phyloP scores from a whole-genome alignment of 805 yeast species.

The Jamesozyma piceae region DNA sequence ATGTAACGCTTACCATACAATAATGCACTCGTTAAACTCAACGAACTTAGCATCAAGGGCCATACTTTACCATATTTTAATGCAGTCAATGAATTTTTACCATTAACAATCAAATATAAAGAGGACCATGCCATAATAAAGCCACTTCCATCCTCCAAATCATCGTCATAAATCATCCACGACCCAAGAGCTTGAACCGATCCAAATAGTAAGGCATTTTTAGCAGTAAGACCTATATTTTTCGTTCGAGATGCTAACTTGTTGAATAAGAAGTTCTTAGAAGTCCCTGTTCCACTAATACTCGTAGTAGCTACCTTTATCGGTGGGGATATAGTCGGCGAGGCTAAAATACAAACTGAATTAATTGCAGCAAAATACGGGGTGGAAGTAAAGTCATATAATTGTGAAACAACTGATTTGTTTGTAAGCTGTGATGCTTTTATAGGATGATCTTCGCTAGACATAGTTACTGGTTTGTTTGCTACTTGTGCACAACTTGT shows the following conservation, averaged over 20 bases:
- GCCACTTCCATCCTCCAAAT: constrained; percentile 70
- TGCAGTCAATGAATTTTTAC: constrained; percentile 44
- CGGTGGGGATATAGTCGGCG: constrained; percentile 32
- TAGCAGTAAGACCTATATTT: constrained; percentile 29
- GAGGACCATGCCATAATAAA: constrained; percentile 75
- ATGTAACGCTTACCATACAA: constrained; percentile 66
- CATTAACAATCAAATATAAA: constrained; percentile 63
- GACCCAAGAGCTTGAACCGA: constrained; percentile 57
- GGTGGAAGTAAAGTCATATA: constrained; percentile 32
- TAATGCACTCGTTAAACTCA: constrained; percentile 53
- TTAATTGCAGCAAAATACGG: constrained; percentile 42
- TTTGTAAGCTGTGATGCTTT: neutral
- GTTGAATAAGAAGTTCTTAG: neutral
- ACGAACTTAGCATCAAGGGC: constrained; percentile 49
- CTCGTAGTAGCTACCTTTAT: constrained; percentile 2
- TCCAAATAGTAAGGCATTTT: constrained; percentile 47
- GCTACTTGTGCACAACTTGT: too few relatives aligned
- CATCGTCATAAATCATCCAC: constrained; percentile 69
- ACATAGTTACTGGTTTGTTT: neutral
- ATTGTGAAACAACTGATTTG: constrained; percentile 1
- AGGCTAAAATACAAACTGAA: constrained; percentile 30
- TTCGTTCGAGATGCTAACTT: neutral
- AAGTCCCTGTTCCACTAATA: neutral
- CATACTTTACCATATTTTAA: constrained; percentile 48
- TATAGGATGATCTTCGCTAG: neutral